These are phyloP conservation scores for Avena sativa DNA, from an alignment of 176 grass and related monocot genomes.

Conservation along the genomic window DNA sequence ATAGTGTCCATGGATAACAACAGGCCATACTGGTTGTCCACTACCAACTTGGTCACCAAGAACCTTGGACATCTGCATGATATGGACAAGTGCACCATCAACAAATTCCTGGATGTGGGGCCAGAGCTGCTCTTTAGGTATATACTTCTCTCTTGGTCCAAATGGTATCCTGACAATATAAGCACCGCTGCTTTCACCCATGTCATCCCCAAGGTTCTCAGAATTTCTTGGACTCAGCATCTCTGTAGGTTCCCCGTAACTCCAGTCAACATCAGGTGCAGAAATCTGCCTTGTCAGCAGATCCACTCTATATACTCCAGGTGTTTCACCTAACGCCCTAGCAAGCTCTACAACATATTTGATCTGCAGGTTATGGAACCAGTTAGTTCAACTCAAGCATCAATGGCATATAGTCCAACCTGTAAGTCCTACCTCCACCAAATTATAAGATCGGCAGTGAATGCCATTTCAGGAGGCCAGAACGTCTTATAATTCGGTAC, in stretches of 20 bases:
- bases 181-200: slow-evolving; percentile 73
- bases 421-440: not conserved
- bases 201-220: slow-evolving; percentile 54
- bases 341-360: slow-evolving; percentile 94
- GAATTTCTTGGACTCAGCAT: slow-evolving; percentile 63
- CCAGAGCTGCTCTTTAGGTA: slow-evolving; percentile 80
- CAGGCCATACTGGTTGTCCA: slow-evolving; percentile 71
- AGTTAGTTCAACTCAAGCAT: slow-evolving; percentile 36
- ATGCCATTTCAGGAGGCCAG: too few relatives aligned
- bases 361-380: slow-evolving; percentile 51
- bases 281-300: slow-evolving; percentile 73
- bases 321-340: slow-evolving; percentile 71
- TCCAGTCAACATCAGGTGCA: slow-evolving; percentile 74
- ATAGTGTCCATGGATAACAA: slow-evolving; percentile 86
- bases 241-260: slow-evolving; percentile 82
- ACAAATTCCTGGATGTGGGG: slow-evolving; percentile 91
- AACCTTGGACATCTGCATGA: slow-evolving; percentile 75
- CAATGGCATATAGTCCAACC: slow-evolving; percentile 17
- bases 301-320: slow-evolving; percentile 84
- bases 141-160: slow-evolving; percentile 82
- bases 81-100: slow-evolving; percentile 81
- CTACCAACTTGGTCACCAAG: slow-evolving; percentile 83
- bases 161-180: slow-evolving; percentile 93
- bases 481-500: too few relatives aligned
- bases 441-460: too few relatives aligned